Evolutionary conservation across 768 basidiomycete species (phyloP), one percentile per base, ranked within the genome.

Genomic region (Rhizopogon vinicolor): DNA sequence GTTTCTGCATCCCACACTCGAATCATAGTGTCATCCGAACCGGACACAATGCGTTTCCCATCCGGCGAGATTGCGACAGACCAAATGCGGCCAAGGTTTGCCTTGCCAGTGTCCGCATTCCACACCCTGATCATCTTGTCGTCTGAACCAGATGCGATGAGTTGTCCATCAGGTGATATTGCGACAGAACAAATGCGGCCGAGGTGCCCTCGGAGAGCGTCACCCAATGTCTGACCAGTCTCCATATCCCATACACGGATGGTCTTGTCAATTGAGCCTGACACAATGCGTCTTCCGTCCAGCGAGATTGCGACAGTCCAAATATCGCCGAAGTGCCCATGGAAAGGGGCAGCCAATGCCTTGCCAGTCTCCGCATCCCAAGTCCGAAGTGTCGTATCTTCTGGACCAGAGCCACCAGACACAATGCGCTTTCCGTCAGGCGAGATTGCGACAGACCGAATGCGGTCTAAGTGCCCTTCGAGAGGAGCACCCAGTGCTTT

Each of bases 51-150:
- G 25, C 44, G 40, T 45, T 29, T 28, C 7, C 53, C 53, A 7
- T 54, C 53, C 19, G 44, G 29, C 12, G 52, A 54, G 12, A 41
- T 39, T 45, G 39, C n/a, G 53, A 48, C 53, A 25, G 44, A 7
- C 16, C 28, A 29, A 37, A 43, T 25, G 7, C 51, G 35, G 35
- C 35, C 35, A 37, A 37, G 13, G 12, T 37, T 0, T 2, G 35
- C 35, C 35, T 37, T 37, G 7, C n/a, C 45, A 29, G 52, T 53
- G 5, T 22, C n/a, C n/a, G n/a, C 35, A 56, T 52, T 16, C 55
- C 55, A 56, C 28, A 56, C 18, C 14, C 49, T 6, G 3, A 52
- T n/a, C 0, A 16, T 56, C 14, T 7, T 40, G 19, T 56, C 50
- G 1, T 0, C 0, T 18, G 55, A 52, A 16, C 55, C 41, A 33